Percentiles rank a stretch among this genome's conserved stretches.
phyloP scores from a whole-genome alignment of 495 filamentous ascomycete species.

The Talaromyces adpressus region DNA sequence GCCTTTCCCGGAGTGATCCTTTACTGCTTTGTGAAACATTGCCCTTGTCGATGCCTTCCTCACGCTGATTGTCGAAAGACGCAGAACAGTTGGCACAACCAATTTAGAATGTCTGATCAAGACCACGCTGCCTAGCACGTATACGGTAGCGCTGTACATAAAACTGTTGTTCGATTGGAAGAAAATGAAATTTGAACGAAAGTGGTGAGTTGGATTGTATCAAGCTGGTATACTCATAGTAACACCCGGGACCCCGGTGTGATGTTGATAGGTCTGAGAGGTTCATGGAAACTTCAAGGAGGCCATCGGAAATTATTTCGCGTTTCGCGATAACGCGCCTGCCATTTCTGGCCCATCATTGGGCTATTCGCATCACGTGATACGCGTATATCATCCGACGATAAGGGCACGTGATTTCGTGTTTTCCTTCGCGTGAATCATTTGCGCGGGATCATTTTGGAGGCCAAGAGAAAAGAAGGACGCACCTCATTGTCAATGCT shows the following conservation, averaged over 20 bases:
- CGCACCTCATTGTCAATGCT: not conserved
- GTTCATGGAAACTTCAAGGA: not conserved
- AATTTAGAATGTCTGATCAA: not conserved
- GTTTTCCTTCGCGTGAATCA: not conserved
- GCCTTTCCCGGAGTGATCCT: slow-evolving; percentile 24
- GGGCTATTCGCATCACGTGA: not conserved
- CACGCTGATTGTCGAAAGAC: not conserved
- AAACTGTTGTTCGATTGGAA: not conserved
- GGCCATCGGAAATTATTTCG: not conserved
- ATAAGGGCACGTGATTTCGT: slow-evolving; percentile 4
- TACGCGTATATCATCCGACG: not conserved
- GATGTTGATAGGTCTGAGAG: not conserved
- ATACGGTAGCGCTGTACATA: not conserved
- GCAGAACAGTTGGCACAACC: not conserved
- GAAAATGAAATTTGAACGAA: not conserved
- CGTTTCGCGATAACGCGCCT: slow-evolving; percentile 8
- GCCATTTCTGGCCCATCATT: not conserved
- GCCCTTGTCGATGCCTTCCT: not conserved
- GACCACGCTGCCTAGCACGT: not conserved
- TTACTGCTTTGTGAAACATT: slow-evolving; percentile 41
- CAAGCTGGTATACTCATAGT: not conserved
- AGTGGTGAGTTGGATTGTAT: not conserved
- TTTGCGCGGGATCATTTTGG: not conserved
- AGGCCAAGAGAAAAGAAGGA: not conserved
- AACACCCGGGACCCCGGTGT: not conserved